These are phyloP conservation scores for Hapsidospora chrysogenum DNA, from an alignment of 495 filamentous ascomycete species.

Conservation along the genomic window DNA sequence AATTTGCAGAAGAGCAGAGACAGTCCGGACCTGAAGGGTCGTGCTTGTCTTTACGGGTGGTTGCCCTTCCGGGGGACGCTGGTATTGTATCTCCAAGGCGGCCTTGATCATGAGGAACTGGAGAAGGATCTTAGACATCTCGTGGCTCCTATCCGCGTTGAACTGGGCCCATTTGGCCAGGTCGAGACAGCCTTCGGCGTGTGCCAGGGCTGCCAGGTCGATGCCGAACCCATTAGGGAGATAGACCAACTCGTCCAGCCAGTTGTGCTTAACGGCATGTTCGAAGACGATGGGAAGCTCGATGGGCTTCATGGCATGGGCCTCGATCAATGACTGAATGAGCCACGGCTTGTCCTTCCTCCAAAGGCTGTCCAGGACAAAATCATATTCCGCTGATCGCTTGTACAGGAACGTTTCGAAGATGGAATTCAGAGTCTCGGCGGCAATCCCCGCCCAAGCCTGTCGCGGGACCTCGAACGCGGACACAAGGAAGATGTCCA, in stretches of 20 bases:
- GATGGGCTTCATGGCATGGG: conserved; percentile 58
- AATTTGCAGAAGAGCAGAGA: conserved; percentile 63
- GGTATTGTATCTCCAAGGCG: conserved; percentile 56
- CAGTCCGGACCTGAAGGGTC: conserved; percentile 67
- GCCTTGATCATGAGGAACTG: conserved; percentile 73
- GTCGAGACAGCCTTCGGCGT: conserved; percentile 64
- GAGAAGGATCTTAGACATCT: conserved; percentile 45
- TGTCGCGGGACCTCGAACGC: conserved; percentile 42
- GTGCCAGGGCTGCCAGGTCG: conserved; percentile 79
- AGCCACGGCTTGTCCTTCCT: conserved; percentile 74
- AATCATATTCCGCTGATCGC: conserved; percentile 43
- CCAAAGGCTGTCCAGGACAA: conserved; percentile 82
- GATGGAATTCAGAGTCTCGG: conserved; percentile 32
- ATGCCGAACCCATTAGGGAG: conserved; percentile 67
- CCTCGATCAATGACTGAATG: conserved; percentile 55
- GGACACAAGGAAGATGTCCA: conserved; percentile 64
- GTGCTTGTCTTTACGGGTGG: conserved; percentile 22
- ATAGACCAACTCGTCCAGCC: conserved; percentile 65
- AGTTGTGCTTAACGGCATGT: conserved; percentile 56
- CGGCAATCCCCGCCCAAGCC: conserved; percentile 37
- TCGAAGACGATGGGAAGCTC: conserved; percentile 70
- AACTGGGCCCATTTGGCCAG: conserved; percentile 66
- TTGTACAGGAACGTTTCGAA: conserved; percentile 34
- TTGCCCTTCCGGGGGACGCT: conserved; percentile 47
- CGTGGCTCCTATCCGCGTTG: conserved; percentile 37